Evolutionary conservation across 495 filamentous ascomycete genomes (phyloP), one percentile per base, ranked within the genome.

Genomic region (Corynascus novoguineensis): DNA sequence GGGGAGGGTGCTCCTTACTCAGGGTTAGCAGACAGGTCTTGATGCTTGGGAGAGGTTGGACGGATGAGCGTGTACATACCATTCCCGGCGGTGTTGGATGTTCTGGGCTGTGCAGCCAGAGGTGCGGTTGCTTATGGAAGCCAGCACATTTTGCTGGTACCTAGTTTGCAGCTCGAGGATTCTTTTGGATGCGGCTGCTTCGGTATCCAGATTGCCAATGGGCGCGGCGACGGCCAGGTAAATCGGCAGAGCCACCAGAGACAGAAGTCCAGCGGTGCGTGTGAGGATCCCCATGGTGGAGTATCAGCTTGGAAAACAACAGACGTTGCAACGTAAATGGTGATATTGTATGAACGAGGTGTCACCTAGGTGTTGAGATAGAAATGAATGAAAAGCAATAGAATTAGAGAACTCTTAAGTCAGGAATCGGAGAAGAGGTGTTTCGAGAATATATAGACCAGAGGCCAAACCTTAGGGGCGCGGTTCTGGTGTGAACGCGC

Each of bases 1-100:
- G 11, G 7, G 58, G 6, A 85, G 68, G 1, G 71, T 57, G 40
- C 68, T 64, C 79, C 82, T 83, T 40, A 34, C 5, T 35, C 5
- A 40, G 24, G 32, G 34, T 8, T 19, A 24, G 32, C 4, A n/a
- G 52, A 45, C 45, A 34, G n/a, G 22, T 31, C 19, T 22, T 8
- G 24, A 12, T 29, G 5, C 3, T 15, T 21, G 6, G 32, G 2
- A 35, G 40, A 25, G 41, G 12, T 17, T 11, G 25, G 32, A 22
- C 5, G 0, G 21, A 14, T 2, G 25, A 11, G 2, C 10, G 38
- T 15, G 12, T 5, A 46, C 50, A 6, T 37, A 54, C 61, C 58
- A 63, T 27, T 63, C 58, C 12, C 49, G 57, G 49, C 61, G 57
- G 4, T 15, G 27, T 3, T 41, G 49, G 46, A 63, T 53, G 35